phyloP scores from a whole-genome alignment of 768 basidiomycete genomes.

The Coprinopsis cinerea region DNA sequence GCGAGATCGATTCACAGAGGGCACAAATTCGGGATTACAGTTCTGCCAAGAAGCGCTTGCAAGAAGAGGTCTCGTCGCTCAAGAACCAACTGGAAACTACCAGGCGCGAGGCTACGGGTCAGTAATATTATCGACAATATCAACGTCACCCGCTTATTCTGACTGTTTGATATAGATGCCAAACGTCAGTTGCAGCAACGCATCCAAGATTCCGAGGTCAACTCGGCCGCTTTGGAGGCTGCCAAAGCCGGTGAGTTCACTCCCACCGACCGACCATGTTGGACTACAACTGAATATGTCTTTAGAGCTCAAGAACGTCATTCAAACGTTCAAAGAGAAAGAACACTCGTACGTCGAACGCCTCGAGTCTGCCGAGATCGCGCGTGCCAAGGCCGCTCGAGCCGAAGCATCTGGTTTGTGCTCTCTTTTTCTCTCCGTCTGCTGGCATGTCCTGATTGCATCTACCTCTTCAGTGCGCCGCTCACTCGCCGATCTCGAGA shows the following conservation, averaged over 20 bases:
- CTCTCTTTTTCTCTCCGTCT: background rate
- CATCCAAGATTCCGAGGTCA: slow-evolving; percentile 59
- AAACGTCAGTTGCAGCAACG: slow-evolving; percentile 54
- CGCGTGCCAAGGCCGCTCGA: slow-evolving; percentile 56
- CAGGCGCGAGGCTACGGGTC: slow-evolving; percentile 58
- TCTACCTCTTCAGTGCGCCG: slow-evolving; percentile 43
- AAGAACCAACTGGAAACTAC: slow-evolving; percentile 52
- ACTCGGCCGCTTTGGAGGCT: slow-evolving; percentile 50
- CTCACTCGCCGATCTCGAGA: slow-evolving; percentile 57
- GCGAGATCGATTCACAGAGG: slow-evolving; percentile 61
- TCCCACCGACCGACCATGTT: background rate
- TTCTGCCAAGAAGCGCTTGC: slow-evolving; percentile 51
- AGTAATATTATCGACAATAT: slow-evolving; percentile 9
- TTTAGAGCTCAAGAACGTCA: slow-evolving; percentile 47
- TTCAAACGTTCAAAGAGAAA: slow-evolving; percentile 63
- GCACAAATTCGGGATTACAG: slow-evolving; percentile 55
- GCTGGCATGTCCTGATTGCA: slow-evolving; percentile 8
- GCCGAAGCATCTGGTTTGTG: slow-evolving; percentile 56
- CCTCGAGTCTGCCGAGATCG: slow-evolving; percentile 65
- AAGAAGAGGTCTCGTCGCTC: slow-evolving; percentile 45
- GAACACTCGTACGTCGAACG: slow-evolving; percentile 50
- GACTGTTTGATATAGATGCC: slow-evolving; percentile 33
- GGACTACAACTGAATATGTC: background rate
- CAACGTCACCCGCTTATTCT: background rate
- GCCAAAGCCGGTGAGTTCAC: slow-evolving; percentile 41